These are phyloP conservation scores for Nothopassalora personata DNA, from an alignment of 2,329 filamentous ascomycete genomes.

Conservation along the genomic window DNA sequence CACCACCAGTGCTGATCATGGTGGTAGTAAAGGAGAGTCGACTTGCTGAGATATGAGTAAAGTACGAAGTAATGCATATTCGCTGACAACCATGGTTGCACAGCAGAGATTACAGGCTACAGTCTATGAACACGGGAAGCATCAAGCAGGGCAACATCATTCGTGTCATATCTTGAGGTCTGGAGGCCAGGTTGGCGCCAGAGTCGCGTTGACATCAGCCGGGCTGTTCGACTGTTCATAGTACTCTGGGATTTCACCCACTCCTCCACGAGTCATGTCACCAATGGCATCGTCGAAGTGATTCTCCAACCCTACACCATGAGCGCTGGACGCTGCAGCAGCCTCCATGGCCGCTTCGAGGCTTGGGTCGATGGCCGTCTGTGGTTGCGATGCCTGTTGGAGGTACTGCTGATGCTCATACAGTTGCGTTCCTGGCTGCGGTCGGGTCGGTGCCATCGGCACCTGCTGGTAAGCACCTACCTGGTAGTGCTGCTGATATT, in stretches of 20 bases:
- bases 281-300: slow-evolving; percentile 30
- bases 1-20: too few species aligned
- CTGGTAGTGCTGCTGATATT: slow-evolving; percentile 21
- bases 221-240: slow-evolving; percentile 24
- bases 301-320: slow-evolving; percentile 13
- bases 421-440: slow-evolving; percentile 19
- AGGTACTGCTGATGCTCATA: slow-evolving; percentile 32
- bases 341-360: slow-evolving; percentile 23
- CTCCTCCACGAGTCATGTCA: slow-evolving; percentile 20
- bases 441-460: slow-evolving; percentile 11
- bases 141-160: background rate
- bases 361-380: slow-evolving; percentile 28
- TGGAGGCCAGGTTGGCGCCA: slow-evolving; percentile 25
- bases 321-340: slow-evolving; percentile 5
- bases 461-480: slow-evolving; percentile 17
- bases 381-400: slow-evolving; percentile 26
- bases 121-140: background rate
- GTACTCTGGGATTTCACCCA: slow-evolving; percentile 23
- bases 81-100: background rate
- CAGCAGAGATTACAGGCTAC: background rate
- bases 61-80: too few species aligned
- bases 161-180: slow-evolving; percentile 7
- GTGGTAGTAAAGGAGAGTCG: too few species aligned
- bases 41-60: too few species aligned
- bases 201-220: slow-evolving; percentile 19